Evolutionary conservation across 345 rosid genomes (phyloP), one percentile per base, ranked within the genome.

Genomic region (Citrus sinensis): DNA sequence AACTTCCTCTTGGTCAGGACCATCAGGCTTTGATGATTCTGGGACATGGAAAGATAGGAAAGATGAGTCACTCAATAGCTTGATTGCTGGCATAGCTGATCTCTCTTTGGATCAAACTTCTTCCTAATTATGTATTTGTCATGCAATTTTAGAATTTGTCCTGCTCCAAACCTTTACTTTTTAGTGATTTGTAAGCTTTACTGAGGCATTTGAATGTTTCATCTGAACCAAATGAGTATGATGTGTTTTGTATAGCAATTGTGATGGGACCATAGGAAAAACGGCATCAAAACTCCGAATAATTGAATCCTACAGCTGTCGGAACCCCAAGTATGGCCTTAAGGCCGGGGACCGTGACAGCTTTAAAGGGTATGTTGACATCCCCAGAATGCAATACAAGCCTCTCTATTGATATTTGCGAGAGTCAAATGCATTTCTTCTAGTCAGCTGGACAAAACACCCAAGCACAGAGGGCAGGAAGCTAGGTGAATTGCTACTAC

Each of bases 71-170:
- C 59, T 91, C 22, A 89, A 85, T 81, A 77, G 81, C 78, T 68
- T 92, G 68, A 80, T 90, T 73, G 73, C 82, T 42, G 90, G 88
- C 60, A 76, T 94, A 76, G 83, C 89, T 37, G 92, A 87, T 79
- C 76, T 95, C 35, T 87, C 97, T 30, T 76, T 93, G 80, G 51
- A 79, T 37, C 69, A 58, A 27, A 42, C 58, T 8, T 71, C 79
- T 34, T 10, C 27, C 27, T 24, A 63, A 61, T 25, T 34, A 9
- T 34, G 5, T 64, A 10, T 61, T 30, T 59, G 4, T 40, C 19
- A 20, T 54, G 34, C 13, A 67, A n/a, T 32, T n/a, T 62, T 30
- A 2, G 35, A 7, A 29, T 25, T 22, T 56, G 22, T 70, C 42
- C 49, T 55, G 59, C 67, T 30, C 9, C 34, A 2, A 16, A 58